Evolutionary conservation across 208 protist genomes (phyloP).

Genomic region (Trypanosoma grayi): DNA sequence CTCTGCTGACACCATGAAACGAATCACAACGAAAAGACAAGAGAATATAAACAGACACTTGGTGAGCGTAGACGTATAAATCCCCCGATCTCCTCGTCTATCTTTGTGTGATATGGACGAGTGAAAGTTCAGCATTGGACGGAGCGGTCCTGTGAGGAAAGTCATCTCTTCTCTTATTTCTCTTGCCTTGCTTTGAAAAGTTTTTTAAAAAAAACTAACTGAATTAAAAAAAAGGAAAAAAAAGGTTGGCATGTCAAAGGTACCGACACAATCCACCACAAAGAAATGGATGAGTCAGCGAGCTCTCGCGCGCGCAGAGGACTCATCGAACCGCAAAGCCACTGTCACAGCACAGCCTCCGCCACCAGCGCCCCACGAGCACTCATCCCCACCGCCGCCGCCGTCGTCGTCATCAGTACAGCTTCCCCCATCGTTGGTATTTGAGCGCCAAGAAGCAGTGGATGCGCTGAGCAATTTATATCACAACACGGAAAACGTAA

Average conservation of each 20-base stretch:
- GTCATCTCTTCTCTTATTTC: too few relatives aligned
- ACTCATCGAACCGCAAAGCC: slow-evolving; percentile 11
- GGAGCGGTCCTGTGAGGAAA: too few relatives aligned
- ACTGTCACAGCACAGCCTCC: slow-evolving; percentile 12
- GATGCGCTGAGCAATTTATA: slow-evolving; percentile 84
- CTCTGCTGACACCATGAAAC: too few relatives aligned
- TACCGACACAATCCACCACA: slow-evolving; percentile 9
- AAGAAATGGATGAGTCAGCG: slow-evolving; percentile 35
- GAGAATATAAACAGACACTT: too few relatives aligned
- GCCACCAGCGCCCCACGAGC: slow-evolving; percentile 15
- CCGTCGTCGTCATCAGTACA: slow-evolving; percentile 22
- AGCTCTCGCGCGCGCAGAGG: slow-evolving; percentile 14
- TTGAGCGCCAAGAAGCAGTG: slow-evolving; percentile 78
- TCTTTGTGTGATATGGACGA: too few relatives aligned
- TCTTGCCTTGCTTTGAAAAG: too few relatives aligned
- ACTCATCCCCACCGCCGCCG: background rate
- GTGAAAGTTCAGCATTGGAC: too few relatives aligned
- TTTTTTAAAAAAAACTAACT: too few relatives aligned
- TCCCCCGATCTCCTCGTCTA: too few relatives aligned
- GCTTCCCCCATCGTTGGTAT: slow-evolving; percentile 45
- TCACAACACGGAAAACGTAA: slow-evolving; percentile 47
- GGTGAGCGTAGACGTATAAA: too few relatives aligned
- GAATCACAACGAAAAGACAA: too few relatives aligned
- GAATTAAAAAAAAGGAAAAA: background rate
- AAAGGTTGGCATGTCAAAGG: slow-evolving; percentile 23